A percentile compares a stretch with the other conserved stretches of the same genome.
Evolutionary conservation across 345 rosid species (phyloP).

Genomic region (Hibiscus trionum): DNA sequence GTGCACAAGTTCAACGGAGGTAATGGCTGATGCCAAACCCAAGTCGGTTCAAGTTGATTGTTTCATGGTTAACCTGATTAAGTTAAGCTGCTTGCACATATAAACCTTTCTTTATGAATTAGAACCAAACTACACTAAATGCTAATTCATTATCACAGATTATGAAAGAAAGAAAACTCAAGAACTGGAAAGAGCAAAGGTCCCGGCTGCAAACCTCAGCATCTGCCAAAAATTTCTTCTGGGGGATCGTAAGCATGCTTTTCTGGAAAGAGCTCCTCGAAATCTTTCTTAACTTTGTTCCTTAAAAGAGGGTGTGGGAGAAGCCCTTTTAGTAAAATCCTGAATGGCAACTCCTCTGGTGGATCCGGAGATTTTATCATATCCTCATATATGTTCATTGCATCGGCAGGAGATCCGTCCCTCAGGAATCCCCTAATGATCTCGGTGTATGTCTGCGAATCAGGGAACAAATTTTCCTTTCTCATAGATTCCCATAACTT

Average conservation of each 20-base stretch:
- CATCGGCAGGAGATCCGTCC: conserved; percentile 84
- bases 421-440: conserved; percentile 73
- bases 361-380: conserved; percentile 93
- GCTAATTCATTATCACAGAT: background rate
- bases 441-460: conserved; percentile 83
- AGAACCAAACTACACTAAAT: background rate
- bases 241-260: conserved; percentile 87
- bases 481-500: conserved; percentile 66
- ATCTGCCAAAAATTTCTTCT: conserved; percentile 75
- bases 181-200: background rate
- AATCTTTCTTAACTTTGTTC: conserved; percentile 86
- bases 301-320: conserved; percentile 82
- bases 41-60: background rate
- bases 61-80: background rate
- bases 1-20: background rate
- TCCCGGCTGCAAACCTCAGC: conserved; percentile 32
- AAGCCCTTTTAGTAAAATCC: conserved; percentile 83
- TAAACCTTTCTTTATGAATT: background rate
- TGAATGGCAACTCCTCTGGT: conserved; percentile 80
- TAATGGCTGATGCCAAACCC: background rate
- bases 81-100: background rate
- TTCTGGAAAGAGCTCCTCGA: conserved; percentile 85
- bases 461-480: conserved; percentile 70
- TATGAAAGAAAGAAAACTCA: background rate
- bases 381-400: conserved; percentile 91